Evolutionary conservation across 306 rosid species (phyloP), one percentile per base, ranked within the genome.

Genomic region (Coriaria nepalensis): DNA sequence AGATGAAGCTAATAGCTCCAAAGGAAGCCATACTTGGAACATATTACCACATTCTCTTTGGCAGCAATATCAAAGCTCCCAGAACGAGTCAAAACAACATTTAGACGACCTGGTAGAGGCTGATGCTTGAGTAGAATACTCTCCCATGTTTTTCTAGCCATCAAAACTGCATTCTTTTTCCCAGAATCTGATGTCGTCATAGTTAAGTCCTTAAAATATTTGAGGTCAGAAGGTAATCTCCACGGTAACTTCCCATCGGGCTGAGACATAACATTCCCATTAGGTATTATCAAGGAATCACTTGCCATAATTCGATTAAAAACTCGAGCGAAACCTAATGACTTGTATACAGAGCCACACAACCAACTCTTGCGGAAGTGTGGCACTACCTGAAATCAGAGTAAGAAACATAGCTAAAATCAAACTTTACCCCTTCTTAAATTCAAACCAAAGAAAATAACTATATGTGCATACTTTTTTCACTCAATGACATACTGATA

Each of bases 111-210:
- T 9, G 87, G 71, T 43, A 82, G 73, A 40, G 96, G 98, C 43
- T 81, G 87, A 9, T 44, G 37, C 52, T 79, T 83, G 10, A 57
- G 63, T 29, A 79, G 83, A 60, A 85, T 82, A 41, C 81, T 58
- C 79, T 92, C 98, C 95, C 95, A 92, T 54, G 98, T 64, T 65
- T 79, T 85, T 53, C 98, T 75, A 54, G 95, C 98, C 98, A 92
- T 92, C 46, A 92, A 50, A 72, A 92, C 52, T 0, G 95, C 98
- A 69, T 92, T 92, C 73, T 76, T 85, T 65, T 77, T 92, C 34
- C 73, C 93, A 0, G 87, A 59, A 73, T 92, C 94, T 32, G 93
- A 71, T 37, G 95, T 75, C 29, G 45, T 65, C 6, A 52, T 44
- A 40, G 94, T 92, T 66, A 85, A 40, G 33, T 79, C 78, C 52